Evolutionary conservation across 257 asterid species (phyloP), one percentile per base, ranked within the genome.

Genomic region (Pogostemon cablin): DNA sequence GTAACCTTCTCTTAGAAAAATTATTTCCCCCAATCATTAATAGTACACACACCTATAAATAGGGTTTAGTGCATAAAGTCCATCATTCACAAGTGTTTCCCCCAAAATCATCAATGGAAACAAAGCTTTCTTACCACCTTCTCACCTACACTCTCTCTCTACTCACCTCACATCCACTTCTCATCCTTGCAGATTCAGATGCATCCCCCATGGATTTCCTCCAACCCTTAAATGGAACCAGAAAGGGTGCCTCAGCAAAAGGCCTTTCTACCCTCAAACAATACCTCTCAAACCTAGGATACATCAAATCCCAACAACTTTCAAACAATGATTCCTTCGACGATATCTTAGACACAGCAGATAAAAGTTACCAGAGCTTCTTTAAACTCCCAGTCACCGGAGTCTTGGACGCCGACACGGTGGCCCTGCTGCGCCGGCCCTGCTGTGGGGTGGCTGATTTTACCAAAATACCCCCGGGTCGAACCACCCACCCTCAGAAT

Each of bases 371-470:
- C 56, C 80, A 79, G 40, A 3, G 11, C 0, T 75, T 75, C 75
- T 62, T 65, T 75, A 71, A 66, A 0, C 78, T 79, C 42, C 17
- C 17, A 3, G 9, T 50, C 2, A 80, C 42, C n/a, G 79, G 74
- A 8, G 6, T 6, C 17, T 4, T 80, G 2, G 79, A 80, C 34
- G 61, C 60, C 15, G 7, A 62, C 20, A 81, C 86, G 1, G 11
- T 72, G 0, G 48, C 32, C 9, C 50, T 10, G 17, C 35, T 78
- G 68, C 2, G 6, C 9, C 12, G 10, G 11, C 79, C 78, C 0
- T 76, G 79, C 0, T 80, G 84, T 38, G 79, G 84, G 43, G 72
- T 76, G 2, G 74, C 71, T 1, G 80, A 74, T 25, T 62, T 69
- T n/a, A 1, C 35, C 38, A 9, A 0, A 58, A 20, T 25, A 25